Evolutionary conservation across 345 rosid genomes (phyloP).

Genomic region (Populus deltoides): DNA sequence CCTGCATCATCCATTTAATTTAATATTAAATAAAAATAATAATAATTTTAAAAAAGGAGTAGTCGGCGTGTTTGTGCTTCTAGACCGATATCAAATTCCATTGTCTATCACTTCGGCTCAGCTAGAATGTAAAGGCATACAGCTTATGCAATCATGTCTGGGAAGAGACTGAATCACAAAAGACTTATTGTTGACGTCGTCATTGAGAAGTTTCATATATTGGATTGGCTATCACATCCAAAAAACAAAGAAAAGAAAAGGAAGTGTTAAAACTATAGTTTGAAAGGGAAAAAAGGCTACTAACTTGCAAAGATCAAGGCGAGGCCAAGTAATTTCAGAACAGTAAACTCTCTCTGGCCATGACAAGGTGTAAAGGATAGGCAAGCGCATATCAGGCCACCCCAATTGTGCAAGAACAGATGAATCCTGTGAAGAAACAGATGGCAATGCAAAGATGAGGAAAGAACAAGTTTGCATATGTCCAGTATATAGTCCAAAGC

Average conservation of each 20-base stretch:
- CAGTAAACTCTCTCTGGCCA: slow-evolving; percentile 95
- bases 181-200: not conserved
- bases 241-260: not conserved
- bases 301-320: slow-evolving; percentile 97
- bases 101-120: not conserved
- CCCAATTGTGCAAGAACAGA: slow-evolving; percentile 92
- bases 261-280: not conserved
- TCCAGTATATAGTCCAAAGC: not conserved
- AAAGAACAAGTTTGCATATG: not conserved
- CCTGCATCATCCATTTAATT: slow-evolving; percentile 40
- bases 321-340: slow-evolving; percentile 95
- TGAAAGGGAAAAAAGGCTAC: slow-evolving; percentile 6
- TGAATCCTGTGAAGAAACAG: slow-evolving; percentile 61
- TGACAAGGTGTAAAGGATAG: slow-evolving; percentile 93
- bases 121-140: not conserved
- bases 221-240: not conserved
- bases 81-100: not conserved
- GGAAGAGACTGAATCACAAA: not conserved
- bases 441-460: slow-evolving; percentile 1
- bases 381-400: slow-evolving; percentile 96
- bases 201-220: not conserved
- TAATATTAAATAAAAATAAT: not conserved
- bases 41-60: not conserved
- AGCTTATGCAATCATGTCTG: not conserved
- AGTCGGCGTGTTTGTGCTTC: not conserved